Evolutionary conservation across 1,284 basidiomycete genomes (phyloP).

Genomic region (Kalmanozyma brasiliensis): DNA sequence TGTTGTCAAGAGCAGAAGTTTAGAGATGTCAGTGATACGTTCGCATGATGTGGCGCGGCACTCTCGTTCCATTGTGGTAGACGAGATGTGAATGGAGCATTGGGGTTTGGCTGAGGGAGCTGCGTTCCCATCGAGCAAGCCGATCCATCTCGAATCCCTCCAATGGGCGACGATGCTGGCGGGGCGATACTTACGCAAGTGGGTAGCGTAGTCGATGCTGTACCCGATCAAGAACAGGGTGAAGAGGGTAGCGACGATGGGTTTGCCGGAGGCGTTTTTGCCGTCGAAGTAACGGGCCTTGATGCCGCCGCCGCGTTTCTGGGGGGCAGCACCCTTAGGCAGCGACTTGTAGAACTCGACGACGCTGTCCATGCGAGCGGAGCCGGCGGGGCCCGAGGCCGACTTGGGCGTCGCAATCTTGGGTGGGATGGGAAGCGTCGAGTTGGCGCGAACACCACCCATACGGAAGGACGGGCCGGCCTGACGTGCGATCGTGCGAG

Average conservation of each 20-base stretch:
- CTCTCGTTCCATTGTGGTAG: too few relatives aligned
- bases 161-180: too few relatives aligned
- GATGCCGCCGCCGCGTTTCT: slow-evolving; percentile 75
- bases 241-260: slow-evolving; percentile 78
- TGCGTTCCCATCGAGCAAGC: too few relatives aligned
- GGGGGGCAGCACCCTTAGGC: slow-evolving; percentile 76
- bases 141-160: too few relatives aligned
- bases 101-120: too few relatives aligned
- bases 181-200: slow-evolving; percentile 48
- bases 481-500: slow-evolving; percentile 22
- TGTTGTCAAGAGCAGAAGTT: not conserved
- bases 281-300: slow-evolving; percentile 84
- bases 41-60: too few relatives aligned
- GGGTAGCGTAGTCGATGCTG: slow-evolving; percentile 61
- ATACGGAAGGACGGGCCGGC: slow-evolving; percentile 10
- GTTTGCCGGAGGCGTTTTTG: slow-evolving; percentile 82
- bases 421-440: slow-evolving; percentile 79
- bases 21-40: not conserved
- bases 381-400: slow-evolving; percentile 81
- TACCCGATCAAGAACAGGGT: slow-evolving; percentile 82
- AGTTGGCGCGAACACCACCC: slow-evolving; percentile 48
- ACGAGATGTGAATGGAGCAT: too few relatives aligned
- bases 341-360: slow-evolving; percentile 94
- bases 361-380: slow-evolving; percentile 81
- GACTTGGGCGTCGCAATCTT: slow-evolving; percentile 92